Percentiles rank a stretch among this genome's conserved stretches.
Conservation (phyloP, 2,329 filamentous ascomycete species). For the Venturia effusa region DNA sequence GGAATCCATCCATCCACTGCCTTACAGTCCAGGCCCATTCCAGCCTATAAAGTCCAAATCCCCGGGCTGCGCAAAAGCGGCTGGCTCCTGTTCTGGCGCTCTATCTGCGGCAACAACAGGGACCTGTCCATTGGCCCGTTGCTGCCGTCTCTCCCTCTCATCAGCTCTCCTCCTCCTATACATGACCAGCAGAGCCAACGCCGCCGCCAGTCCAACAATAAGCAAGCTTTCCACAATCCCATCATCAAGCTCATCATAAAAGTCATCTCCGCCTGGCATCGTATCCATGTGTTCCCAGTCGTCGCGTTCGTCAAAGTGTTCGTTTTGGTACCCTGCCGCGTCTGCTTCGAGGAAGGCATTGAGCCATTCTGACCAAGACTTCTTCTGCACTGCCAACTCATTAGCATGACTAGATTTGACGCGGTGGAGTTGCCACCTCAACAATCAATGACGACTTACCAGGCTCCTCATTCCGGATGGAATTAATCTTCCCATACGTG, state of each 20-base stretch:
- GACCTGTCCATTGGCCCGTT: slow-evolving; percentile 18
- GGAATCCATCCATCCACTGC: slow-evolving; percentile 51
- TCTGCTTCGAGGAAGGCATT: slow-evolving; percentile 64
- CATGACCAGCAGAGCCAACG: slow-evolving; percentile 60
- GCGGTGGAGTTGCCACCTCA: neutral
- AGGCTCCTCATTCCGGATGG: slow-evolving; percentile 72
- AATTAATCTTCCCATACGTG: slow-evolving; percentile 82
- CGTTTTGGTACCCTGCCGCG: slow-evolving; percentile 25
- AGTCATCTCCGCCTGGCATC: slow-evolving; percentile 35
- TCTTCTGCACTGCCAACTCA: slow-evolving; percentile 30
- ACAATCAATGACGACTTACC: slow-evolving; percentile 40
- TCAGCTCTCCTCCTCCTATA: slow-evolving; percentile 43
- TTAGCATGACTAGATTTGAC: too few relatives aligned
- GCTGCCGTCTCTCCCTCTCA: slow-evolving; percentile 26
- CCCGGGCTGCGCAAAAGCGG: slow-evolving; percentile 53
- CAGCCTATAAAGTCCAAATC: slow-evolving; percentile 60
- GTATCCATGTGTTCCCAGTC: slow-evolving; percentile 29
- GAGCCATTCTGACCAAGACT: slow-evolving; percentile 81
- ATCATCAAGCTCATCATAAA: slow-evolving; percentile 44
- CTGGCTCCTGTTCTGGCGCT: slow-evolving; percentile 33
- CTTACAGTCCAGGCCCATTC: slow-evolving; percentile 24
- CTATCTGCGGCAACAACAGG: slow-evolving; percentile 6
- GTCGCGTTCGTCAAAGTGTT: slow-evolving; percentile 49
- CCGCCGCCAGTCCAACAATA: slow-evolving; percentile 66
- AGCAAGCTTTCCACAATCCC: slow-evolving; percentile 75